Evolutionary conservation across 2,329 filamentous ascomycete genomes (phyloP).

Genomic region (Botrytis fabae): DNA sequence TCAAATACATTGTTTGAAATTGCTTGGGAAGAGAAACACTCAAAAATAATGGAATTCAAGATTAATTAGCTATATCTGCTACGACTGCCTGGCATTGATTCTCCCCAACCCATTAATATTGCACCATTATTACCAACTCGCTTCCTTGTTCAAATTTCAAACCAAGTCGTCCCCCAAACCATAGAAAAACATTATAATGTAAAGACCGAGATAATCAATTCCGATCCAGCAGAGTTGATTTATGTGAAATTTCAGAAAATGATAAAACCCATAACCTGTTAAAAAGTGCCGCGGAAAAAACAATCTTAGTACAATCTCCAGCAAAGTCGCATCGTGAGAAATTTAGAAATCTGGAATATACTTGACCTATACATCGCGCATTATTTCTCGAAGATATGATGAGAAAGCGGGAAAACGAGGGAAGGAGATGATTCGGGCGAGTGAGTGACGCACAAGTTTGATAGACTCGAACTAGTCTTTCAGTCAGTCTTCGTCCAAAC

Average conservation of each 20-base stretch:
- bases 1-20: not conserved
- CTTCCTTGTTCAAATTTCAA: not conserved
- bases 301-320: not conserved
- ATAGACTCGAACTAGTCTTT: not conserved
- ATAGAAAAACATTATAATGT: not conserved
- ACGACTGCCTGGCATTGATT: not conserved
- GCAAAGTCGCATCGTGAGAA: not conserved
- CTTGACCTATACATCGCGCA: not conserved
- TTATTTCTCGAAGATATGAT: not conserved
- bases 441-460: not conserved
- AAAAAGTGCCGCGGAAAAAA: not conserved
- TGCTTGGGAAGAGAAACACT: not conserved
- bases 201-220: not conserved
- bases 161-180: rapidly evolving
- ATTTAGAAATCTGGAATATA: not conserved
- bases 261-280: not conserved
- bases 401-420: not conserved
- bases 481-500: not conserved
- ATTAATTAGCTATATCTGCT: too few relatives aligned
- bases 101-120: not conserved
- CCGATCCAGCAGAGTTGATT: not conserved
- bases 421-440: not conserved
- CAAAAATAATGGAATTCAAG: too few relatives aligned
- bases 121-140: not conserved
- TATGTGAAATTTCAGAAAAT: not conserved